These are phyloP conservation scores for Ascoidea rubescens DNA, from an alignment of 805 yeast genomes.

Conservation along the genomic window DNA sequence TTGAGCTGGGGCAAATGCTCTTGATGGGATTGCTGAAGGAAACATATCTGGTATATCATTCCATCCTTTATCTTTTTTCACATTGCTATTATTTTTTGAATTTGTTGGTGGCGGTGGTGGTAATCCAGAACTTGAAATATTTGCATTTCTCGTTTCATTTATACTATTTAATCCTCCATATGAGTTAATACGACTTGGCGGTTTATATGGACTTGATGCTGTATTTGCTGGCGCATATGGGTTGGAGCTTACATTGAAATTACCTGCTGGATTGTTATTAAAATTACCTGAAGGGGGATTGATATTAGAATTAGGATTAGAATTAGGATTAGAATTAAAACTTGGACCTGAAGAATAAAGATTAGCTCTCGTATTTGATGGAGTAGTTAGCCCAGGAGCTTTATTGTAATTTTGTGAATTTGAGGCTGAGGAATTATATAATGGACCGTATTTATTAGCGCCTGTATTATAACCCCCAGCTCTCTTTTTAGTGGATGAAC, in stretches of 20 bases:
- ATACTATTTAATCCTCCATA: background rate
- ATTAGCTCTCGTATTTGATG: background rate
- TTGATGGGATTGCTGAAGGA: conserved; percentile 24
- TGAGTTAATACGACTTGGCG: conserved; percentile 4
- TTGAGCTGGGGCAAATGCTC: conserved; percentile 26
- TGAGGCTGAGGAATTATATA: too few relatives aligned
- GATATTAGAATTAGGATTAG: too few relatives aligned
- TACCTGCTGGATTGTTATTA: conserved; percentile 1
- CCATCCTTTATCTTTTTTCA: conserved; percentile 49
- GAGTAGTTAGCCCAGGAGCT: background rate
- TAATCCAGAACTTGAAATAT: conserved; percentile 4
- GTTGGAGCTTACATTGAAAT: background rate
- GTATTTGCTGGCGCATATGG: conserved; percentile 11
- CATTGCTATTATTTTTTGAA: conserved; percentile 15
- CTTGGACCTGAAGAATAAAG: background rate
- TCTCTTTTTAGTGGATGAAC: too few relatives aligned
- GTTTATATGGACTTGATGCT: conserved; percentile 14
- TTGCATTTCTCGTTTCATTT: background rate
- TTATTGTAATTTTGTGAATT: too few relatives aligned
- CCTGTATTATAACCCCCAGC: too few relatives aligned
- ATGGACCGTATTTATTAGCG: too few relatives aligned
- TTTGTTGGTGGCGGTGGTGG: conserved; percentile 14
- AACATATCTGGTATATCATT: conserved; percentile 50
- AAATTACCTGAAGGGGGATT: conserved; percentile 10
- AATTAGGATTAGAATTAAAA: conserved; percentile 1